Conservation (phyloP, 2,329 filamentous ascomycete genomes). For the Alternaria hordeiaustralica region DNA sequence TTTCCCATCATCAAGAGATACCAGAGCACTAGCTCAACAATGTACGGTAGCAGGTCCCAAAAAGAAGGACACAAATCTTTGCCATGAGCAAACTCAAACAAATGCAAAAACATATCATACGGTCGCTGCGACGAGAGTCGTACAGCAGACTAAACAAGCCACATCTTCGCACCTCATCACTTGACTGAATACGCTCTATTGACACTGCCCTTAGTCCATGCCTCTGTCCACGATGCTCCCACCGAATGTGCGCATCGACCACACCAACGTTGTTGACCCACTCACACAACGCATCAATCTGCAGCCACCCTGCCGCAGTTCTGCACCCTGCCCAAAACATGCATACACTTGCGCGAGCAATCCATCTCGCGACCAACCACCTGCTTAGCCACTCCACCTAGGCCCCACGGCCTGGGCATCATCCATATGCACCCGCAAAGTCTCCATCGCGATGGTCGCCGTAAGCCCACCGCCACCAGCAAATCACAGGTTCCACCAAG, state of each 20-base stretch:
- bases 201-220: not conserved
- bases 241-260: not conserved
- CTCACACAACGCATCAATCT: slow-evolving; percentile 23
- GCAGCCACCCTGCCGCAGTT: slow-evolving; percentile 19
- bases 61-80: slow-evolving; percentile 25
- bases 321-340: slow-evolving; percentile 20
- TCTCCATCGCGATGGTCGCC: slow-evolving; percentile 17
- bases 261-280: slow-evolving; percentile 19
- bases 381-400: slow-evolving; percentile 11
- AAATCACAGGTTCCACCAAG: slow-evolving; percentile 28
- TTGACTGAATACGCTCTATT: not conserved
- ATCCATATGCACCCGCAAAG: slow-evolving; percentile 16
- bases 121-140: slow-evolving; percentile 18
- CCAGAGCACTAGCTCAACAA: slow-evolving; percentile 45
- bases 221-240: not conserved
- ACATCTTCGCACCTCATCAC: not conserved
- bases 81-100: slow-evolving; percentile 17
- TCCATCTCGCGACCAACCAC: slow-evolving; percentile 23
- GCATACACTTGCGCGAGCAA: slow-evolving; percentile 19
- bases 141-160: slow-evolving; percentile 7
- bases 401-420: slow-evolving; percentile 15
- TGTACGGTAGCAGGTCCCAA: slow-evolving; percentile 40
- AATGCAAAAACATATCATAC: slow-evolving; percentile 20
- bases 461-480: slow-evolving; percentile 16
- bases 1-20: slow-evolving; percentile 43